Evolutionary conservation across 1,284 basidiomycete genomes (phyloP).

Genomic region (Dichomitus squalens): DNA sequence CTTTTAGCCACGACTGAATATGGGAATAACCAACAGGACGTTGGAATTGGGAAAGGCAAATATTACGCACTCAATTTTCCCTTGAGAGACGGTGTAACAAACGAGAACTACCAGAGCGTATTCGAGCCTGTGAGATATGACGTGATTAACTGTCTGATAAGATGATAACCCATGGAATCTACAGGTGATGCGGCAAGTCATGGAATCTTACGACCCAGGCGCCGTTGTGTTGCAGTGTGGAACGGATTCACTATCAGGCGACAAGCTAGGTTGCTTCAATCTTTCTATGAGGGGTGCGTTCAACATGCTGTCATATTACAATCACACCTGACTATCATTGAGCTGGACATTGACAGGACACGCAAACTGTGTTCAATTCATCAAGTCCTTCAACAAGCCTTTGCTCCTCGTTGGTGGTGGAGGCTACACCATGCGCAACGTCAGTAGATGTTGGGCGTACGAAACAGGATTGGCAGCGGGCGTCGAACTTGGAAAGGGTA

Average conservation of each 20-base stretch:
- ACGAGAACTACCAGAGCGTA: slow-evolving; percentile 93
- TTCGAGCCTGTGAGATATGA: slow-evolving; percentile 84
- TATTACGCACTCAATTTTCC: slow-evolving; percentile 96
- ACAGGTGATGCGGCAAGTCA: slow-evolving; percentile 92
- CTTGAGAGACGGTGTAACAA: slow-evolving; percentile 92
- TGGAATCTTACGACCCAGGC: slow-evolving; percentile 95
- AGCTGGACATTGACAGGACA: slow-evolving; percentile 59
- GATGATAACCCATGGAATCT: not conserved
- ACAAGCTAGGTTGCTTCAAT: slow-evolving; percentile 96
- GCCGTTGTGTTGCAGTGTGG: slow-evolving; percentile 98
- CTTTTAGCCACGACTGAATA: slow-evolving; percentile 1
- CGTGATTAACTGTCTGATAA: not conserved
- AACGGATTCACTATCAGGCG: slow-evolving; percentile 96
- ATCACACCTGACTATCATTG: not conserved
- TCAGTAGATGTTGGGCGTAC: slow-evolving; percentile 96
- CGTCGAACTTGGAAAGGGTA: slow-evolving; percentile 87
- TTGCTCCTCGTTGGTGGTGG: slow-evolving; percentile 94
- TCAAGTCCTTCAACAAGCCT: slow-evolving; percentile 95
- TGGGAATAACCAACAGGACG: slow-evolving; percentile 58
- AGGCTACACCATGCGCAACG: slow-evolving; percentile 98
- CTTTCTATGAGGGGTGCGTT: slow-evolving; percentile 90
- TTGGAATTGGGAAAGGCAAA: slow-evolving; percentile 91
- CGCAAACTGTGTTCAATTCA: slow-evolving; percentile 96
- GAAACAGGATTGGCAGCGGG: slow-evolving; percentile 98
- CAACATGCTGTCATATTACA: not conserved